Percentiles rank a stretch among this genome's conserved stretches.
phyloP scores from a whole-genome alignment of 257 asterid genomes.

The Rhazya stricta region DNA sequence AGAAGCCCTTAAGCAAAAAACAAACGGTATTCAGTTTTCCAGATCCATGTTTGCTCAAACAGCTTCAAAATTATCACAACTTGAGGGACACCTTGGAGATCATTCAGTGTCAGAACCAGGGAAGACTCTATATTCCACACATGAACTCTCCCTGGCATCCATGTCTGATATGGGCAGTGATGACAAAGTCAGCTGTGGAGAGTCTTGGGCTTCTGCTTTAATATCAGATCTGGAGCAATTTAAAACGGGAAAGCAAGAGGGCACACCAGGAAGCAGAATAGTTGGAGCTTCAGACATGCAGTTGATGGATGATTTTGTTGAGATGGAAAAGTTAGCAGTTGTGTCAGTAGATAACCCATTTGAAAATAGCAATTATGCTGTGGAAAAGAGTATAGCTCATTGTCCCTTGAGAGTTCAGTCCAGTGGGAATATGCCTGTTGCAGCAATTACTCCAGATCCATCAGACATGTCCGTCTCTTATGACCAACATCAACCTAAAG shows the following conservation, averaged over 20 bases:
- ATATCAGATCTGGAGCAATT: slow-evolving; percentile 59
- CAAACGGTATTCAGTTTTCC: slow-evolving; percentile 28
- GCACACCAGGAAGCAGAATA: slow-evolving; percentile 28
- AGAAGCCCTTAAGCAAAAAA: slow-evolving; percentile 35
- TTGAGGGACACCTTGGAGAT: slow-evolving; percentile 24
- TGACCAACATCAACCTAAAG: slow-evolving; percentile 20
- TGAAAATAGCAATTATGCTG: slow-evolving; percentile 32
- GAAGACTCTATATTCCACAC: slow-evolving; percentile 21
- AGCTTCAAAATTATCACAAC: slow-evolving; percentile 27
- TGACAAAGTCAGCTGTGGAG: slow-evolving; percentile 60
- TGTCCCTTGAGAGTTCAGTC: slow-evolving; percentile 28
- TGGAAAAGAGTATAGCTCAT: slow-evolving; percentile 26
- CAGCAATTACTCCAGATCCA: slow-evolving; percentile 17
- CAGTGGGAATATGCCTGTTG: slow-evolving; percentile 11
- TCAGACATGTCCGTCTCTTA: slow-evolving; percentile 21
- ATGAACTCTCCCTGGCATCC: slow-evolving; percentile 35
- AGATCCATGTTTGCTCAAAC: slow-evolving; percentile 19
- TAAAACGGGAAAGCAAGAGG: slow-evolving; percentile 36
- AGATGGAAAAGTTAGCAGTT: slow-evolving; percentile 80
- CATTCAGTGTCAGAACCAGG: slow-evolving; percentile 27
- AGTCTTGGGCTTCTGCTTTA: slow-evolving; percentile 65
- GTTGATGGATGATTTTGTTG: slow-evolving; percentile 87
- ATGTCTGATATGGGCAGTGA: slow-evolving; percentile 62
- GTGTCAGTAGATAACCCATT: slow-evolving; percentile 38
- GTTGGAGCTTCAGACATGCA: slow-evolving; percentile 57